Percentiles rank a stretch among this genome's conserved stretches.
Conservation (phyloP, 495 filamentous ascomycete genomes). For the Penicillium arizonense region DNA sequence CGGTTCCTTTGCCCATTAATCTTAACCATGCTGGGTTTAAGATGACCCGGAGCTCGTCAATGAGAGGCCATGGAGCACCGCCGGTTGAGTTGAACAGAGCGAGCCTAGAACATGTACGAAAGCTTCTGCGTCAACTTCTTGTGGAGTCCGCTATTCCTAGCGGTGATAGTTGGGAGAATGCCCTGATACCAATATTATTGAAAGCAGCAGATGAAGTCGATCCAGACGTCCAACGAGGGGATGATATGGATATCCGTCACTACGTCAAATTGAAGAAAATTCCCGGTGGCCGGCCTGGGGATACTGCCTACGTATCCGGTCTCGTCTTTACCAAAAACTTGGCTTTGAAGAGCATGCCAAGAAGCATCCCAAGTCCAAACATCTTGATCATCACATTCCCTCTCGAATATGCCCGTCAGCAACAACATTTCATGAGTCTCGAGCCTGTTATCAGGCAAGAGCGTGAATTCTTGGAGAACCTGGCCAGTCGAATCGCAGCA, state of each 20-base stretch:
- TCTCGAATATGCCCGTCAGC: conserved; percentile 92
- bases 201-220: conserved; percentile 94
- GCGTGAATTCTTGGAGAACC: conserved; percentile 87
- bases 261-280: conserved; percentile 98
- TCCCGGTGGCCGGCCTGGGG: conserved; percentile 80
- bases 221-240: conserved; percentile 81
- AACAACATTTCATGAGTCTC: conserved; percentile 97
- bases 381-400: conserved; percentile 94
- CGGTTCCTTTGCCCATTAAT: conserved; percentile 14
- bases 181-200: conserved; percentile 85
- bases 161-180: conserved; percentile 79
- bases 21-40: conserved; percentile 46
- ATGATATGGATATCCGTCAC: conserved; percentile 97
- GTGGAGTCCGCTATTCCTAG: conserved; percentile 72
- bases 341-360: conserved; percentile 91
- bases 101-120: conserved; percentile 83
- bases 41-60: conserved; percentile 79
- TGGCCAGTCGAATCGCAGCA: conserved; percentile 87
- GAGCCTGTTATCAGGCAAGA: conserved; percentile 97
- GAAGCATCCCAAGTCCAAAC: conserved; percentile 77
- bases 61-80: conserved; percentile 71
- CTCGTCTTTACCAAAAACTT: conserved; percentile 97
- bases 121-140: conserved; percentile 79
- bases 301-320: conserved; percentile 92
- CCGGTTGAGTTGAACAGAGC: conserved; percentile 80